Evolutionary conservation across 1,284 basidiomycete genomes (phyloP), one percentile per base, ranked within the genome.

Genomic region (Irpex rosettiformis): DNA sequence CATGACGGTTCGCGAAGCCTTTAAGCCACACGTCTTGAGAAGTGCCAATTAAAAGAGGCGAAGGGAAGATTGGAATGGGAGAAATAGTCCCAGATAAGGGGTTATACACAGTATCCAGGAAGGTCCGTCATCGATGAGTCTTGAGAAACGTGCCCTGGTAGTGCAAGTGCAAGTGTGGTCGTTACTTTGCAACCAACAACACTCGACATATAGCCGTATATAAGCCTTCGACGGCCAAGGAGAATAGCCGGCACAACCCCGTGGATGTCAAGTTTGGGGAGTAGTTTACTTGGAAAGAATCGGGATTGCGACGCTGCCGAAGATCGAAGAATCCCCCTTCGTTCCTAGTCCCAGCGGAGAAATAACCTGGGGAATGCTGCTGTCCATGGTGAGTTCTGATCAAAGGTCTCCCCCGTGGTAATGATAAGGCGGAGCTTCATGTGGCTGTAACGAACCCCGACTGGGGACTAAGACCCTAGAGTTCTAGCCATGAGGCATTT

Each of bases 1-100:
- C 52, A 48, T 43, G 56, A 61, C 47, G 49, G 57, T 54, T 55
- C 57, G 40, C 57, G 49, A 42, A 54, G 55, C 29, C 53, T 53
- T 40, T 33, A 28, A 40, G 24, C 52, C 48, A 28, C 11, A 28
- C 48, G 24, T 16, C 48, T 51, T 51, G 22, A 51, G 48, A 55
- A n/a, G 27, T 25, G 30, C 40, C 21, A 52, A 49, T 29, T 28
- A 45, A 29, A 40, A 21, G 40, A 49, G 28, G 30, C 25, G 10
- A 11, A 51, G 27, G 13, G 21, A 24, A 27, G 22, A 28, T 51
- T 16, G 13, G 13, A 8, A 16, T 51, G 24, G 13, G 25, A 27
- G 22, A 24, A 16, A 16, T 27, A 16, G 11, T 51, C 48, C 48
- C 18, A 28, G 48, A 51, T 27, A 51, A 28, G 48, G 24, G 27